Base-by-base conservation (phyloP, 2,329 filamentous ascomycete species). In the Epicoccum nigrum region DNA sequence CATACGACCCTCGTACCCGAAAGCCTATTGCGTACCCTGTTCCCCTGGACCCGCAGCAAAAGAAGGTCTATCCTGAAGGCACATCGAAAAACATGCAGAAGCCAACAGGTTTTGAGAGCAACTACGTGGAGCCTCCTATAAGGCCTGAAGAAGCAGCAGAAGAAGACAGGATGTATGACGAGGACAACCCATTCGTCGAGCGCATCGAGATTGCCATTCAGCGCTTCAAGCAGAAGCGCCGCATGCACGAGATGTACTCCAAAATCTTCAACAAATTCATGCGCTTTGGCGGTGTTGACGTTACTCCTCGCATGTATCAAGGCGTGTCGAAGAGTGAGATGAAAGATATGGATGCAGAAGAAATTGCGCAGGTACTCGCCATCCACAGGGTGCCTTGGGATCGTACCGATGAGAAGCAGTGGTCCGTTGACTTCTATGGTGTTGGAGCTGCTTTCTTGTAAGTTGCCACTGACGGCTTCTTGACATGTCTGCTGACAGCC, bases 121-220 rank as follows among this genome's bases (percentile, higher is more conserved):
- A 85, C 70, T 94, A 84, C 68, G 86, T 88, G 11, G 93, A 97
- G 70, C 81, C 86, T 1, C 92, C 92, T 0, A 75, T 95, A 54
- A 92, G 88, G 0, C 85, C 87, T 0, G 80, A 79, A 0, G 86
- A 96, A 65, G 81, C 83, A 40, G 74, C 80, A 3, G 80, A 87
- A 42, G 89, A 96, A 65, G 76, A 81, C 16, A 78, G 82, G 11
- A 76, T 94, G 19, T 99, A 96, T 67, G 71, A 84, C 58, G 69
- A 76, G 78, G 71, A 74, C 11, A 71, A 72, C 38, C 45, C 65
- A 2, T 76, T 79, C 47, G 59, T 68, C 21, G 89, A 88, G 48
- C 90, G 94, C 38, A 90, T 97, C 32, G 87, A 97, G 67, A 83
- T 86, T 20, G 94, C 90, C 38, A 88, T 97, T 46, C 86, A 92